Percentiles rank a stretch among this genome's conserved stretches.
phyloP scores from a whole-genome alignment of 257 asterid species.

The Capsicum pubescens region DNA sequence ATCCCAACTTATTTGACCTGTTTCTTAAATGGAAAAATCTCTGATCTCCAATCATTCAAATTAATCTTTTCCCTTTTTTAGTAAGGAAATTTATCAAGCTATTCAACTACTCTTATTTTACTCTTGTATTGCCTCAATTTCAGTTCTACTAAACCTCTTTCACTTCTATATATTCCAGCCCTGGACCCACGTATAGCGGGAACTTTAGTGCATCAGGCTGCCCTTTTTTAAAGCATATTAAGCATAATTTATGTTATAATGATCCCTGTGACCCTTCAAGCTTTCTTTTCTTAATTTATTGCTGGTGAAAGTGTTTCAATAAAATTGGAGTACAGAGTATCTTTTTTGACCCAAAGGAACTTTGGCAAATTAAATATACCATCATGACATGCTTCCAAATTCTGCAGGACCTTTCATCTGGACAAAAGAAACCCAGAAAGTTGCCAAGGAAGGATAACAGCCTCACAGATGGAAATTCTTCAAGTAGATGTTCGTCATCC shows the following conservation, averaged over 20 bases:
- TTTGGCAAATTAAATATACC: neutral
- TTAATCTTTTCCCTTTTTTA: neutral
- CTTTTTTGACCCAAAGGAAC: constrained; percentile 10
- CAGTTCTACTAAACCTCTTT: neutral
- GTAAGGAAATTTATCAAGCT: neutral
- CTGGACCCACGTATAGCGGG: too few species aligned
- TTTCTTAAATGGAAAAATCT: constrained; percentile 10
- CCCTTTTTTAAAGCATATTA: too few species aligned
- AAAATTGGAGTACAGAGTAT: neutral
- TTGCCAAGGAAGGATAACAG: constrained; percentile 63
- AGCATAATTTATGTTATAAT: neutral
- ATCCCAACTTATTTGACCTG: constrained; percentile 6
- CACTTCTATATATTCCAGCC: neutral
- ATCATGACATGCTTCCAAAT: constrained; percentile 28
- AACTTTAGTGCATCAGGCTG: too few species aligned
- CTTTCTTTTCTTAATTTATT: constrained; percentile 22
- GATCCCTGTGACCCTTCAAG: neutral
- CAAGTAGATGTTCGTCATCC: constrained; percentile 89
- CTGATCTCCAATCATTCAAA: constrained; percentile 3
- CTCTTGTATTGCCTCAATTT: constrained; percentile 14
- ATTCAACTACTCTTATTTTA: constrained; percentile 15
- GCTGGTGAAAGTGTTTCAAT: neutral
- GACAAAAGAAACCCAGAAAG: constrained; percentile 61
- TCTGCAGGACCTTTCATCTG: constrained; percentile 70
- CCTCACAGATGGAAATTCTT: constrained; percentile 69